A percentile compares a stretch with the other conserved stretches of the same genome.
Evolutionary conservation across 225 moss, liverwort and hornwort genomes (phyloP).

Genomic region (Pseudoscleropodium purum): DNA sequence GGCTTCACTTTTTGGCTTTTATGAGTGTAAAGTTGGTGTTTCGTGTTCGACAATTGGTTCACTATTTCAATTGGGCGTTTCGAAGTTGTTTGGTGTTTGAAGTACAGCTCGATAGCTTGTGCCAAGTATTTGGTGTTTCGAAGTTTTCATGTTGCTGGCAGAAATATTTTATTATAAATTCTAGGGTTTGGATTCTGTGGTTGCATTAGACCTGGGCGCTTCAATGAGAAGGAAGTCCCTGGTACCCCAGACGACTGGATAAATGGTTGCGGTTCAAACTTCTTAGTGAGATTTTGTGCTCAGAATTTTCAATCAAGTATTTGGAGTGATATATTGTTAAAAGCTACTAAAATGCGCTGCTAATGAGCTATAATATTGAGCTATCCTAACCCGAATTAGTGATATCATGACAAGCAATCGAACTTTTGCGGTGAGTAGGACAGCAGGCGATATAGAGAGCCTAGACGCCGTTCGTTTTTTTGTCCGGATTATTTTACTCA

Average conservation of each 20-base stretch:
- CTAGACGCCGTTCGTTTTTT: neutral
- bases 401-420: neutral
- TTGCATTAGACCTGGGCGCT: neutral
- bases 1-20: neutral
- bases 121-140: neutral
- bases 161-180: neutral
- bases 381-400: neutral
- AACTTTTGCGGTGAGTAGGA: neutral
- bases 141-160: neutral
- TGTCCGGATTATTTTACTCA: neutral
- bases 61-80: neutral
- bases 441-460: neutral
- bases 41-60: neutral
- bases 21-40: neutral
- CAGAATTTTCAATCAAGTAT: neutral
- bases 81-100: neutral
- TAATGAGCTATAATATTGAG: neutral
- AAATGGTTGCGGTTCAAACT: neutral
- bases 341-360: neutral
- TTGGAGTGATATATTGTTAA: neutral
- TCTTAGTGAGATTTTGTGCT: neutral
- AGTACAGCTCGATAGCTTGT: neutral
- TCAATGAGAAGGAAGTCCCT: neutral
- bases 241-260: neutral
- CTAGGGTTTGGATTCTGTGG: neutral